These are phyloP conservation scores for Geosmithia morbida DNA, from an alignment of 2,329 filamentous ascomycete species.

Conservation along the genomic window DNA sequence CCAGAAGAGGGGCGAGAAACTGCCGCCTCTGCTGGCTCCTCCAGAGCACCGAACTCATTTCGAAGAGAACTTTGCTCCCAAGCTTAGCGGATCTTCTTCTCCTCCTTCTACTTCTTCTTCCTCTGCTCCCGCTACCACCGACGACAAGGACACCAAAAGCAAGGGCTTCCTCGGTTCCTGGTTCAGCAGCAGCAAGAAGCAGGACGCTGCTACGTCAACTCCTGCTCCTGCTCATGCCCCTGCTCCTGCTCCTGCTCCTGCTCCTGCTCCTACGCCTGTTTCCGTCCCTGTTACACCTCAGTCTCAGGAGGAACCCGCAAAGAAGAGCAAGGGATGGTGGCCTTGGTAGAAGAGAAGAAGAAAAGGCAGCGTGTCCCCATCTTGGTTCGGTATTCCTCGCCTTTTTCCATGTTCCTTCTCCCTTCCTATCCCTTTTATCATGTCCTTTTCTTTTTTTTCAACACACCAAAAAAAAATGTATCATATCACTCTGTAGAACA, in stretches of 20 bases:
- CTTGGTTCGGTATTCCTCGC: neutral
- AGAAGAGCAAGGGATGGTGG: constrained; percentile 32
- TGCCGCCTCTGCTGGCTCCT: constrained; percentile 35
- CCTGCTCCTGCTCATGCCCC: constrained; percentile 8
- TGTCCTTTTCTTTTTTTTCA: neutral
- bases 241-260: constrained; percentile 8
- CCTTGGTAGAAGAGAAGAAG: constrained; percentile 15
- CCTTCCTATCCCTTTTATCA: neutral
- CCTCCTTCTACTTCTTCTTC: neutral
- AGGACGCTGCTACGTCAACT: constrained; percentile 4
- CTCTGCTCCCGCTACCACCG: neutral
- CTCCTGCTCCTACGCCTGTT: constrained; percentile 1
- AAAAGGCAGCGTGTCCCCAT: constrained; percentile 1
- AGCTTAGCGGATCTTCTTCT: too few species aligned
- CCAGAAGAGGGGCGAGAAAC: constrained; percentile 25
- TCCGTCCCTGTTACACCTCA: neutral
- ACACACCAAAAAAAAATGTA: constrained; percentile 13
- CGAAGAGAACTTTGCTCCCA: constrained; percentile 17
- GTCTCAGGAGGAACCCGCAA: constrained; percentile 11
- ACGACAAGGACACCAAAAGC: too few species aligned
- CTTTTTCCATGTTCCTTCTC: neutral
- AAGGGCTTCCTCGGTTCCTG: neutral
- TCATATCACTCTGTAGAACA: constrained; percentile 24
- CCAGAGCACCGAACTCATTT: constrained; percentile 23
- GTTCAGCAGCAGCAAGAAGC: neutral